phyloP scores from a whole-genome alignment of 768 basidiomycete species.

The Lentinula lateritia region DNA sequence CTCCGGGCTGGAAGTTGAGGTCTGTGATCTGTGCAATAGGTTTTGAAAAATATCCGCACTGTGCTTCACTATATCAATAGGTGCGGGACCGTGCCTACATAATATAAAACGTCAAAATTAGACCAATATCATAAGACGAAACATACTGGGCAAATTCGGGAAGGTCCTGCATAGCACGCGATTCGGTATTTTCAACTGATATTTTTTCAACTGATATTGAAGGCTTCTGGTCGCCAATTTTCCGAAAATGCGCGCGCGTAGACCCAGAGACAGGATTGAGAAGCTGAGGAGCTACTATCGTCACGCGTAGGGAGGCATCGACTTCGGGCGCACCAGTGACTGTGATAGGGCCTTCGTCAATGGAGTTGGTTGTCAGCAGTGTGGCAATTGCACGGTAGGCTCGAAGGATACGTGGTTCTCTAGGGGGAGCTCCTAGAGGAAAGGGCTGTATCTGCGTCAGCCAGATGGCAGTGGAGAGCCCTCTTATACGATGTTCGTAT shows the following conservation, averaged over 20 bases:
- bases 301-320: background rate
- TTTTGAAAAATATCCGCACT: background rate
- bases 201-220: background rate
- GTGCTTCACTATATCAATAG: background rate
- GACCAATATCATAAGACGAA: background rate
- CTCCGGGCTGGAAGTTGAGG: background rate
- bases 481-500: constrained; percentile 3
- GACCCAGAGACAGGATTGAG: background rate
- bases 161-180: background rate
- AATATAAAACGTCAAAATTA: background rate
- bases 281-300: background rate
- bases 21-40: background rate
- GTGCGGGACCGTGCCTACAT: background rate
- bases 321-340: background rate
- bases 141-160: background rate
- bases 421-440: background rate
- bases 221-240: background rate
- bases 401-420: background rate
- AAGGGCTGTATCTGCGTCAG: background rate
- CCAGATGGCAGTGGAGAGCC: constrained; percentile 5
- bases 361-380: background rate
- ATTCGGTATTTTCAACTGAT: background rate
- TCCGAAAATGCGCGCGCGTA: background rate
- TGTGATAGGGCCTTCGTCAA: background rate
- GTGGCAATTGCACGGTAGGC: constrained; percentile 2